Evolutionary conservation across 345 rosid species (phyloP).

Genomic region (Syzygium jambos): DNA sequence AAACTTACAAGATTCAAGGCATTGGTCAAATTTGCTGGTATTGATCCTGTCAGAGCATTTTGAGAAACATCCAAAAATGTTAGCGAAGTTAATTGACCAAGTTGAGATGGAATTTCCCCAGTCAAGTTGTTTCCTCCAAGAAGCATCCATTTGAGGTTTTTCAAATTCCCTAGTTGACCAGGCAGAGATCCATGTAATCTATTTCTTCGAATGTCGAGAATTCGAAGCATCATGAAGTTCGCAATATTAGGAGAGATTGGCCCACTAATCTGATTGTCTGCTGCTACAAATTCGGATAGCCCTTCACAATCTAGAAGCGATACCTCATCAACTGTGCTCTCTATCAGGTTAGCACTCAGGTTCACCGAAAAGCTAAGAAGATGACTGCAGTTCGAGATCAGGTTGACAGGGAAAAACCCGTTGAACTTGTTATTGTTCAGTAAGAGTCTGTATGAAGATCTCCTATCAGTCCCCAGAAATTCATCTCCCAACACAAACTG

Average conservation of each 20-base stretch:
- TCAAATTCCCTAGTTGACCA: slow-evolving; percentile 28
- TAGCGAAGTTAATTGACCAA: slow-evolving; percentile 35
- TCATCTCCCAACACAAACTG: slow-evolving; percentile 29
- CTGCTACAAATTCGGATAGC: slow-evolving; percentile 37
- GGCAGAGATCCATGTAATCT: slow-evolving; percentile 37
- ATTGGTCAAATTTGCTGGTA: slow-evolving; percentile 35
- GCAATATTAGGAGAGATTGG: slow-evolving; percentile 25
- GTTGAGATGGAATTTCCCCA: slow-evolving; percentile 40
- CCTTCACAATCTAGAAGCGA: slow-evolving; percentile 21
- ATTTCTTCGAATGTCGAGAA: slow-evolving; percentile 42
- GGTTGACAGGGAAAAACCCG: slow-evolving; percentile 26
- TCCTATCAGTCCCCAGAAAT: slow-evolving; percentile 9
- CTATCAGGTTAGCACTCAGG: slow-evolving; percentile 38
- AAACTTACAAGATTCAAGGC: slow-evolving; percentile 30
- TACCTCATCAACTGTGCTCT: slow-evolving; percentile 15
- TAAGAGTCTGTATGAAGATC: slow-evolving; percentile 28
- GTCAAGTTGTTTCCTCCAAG: slow-evolving; percentile 40
- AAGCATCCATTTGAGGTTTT: slow-evolving; percentile 22
- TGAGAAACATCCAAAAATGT: slow-evolving; percentile 46
- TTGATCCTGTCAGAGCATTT: slow-evolving; percentile 39
- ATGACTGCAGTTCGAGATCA: slow-evolving; percentile 26
- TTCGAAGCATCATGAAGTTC: slow-evolving; percentile 30
- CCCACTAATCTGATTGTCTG: slow-evolving; percentile 42
- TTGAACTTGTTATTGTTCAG: slow-evolving; percentile 39
- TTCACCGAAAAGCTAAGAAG: slow-evolving; percentile 35